phyloP scores from a whole-genome alignment of 169 alveolate genomes.

The Blepharisma undulans region DNA sequence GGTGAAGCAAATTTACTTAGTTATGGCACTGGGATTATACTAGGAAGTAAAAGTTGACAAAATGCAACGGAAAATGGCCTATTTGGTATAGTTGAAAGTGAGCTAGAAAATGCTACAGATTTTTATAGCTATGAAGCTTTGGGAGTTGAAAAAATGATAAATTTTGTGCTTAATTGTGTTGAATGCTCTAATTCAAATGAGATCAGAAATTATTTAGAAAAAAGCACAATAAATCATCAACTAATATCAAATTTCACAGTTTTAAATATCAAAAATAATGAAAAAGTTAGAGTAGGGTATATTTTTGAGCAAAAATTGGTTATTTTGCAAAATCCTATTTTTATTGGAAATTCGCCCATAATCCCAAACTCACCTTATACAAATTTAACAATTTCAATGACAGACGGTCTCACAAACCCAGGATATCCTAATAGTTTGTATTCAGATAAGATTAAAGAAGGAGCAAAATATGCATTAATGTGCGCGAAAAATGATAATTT shows the following conservation, averaged over 20 bases:
- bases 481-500: not conserved
- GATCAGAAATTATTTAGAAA: not conserved
- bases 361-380: not conserved
- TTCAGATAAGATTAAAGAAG: not conserved
- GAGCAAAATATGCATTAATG: constrained; percentile 2
- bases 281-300: not conserved
- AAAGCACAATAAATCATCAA: not conserved
- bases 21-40: not conserved
- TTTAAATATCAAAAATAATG: not conserved
- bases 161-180: not conserved
- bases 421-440: not conserved
- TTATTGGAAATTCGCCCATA: not conserved
- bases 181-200: not conserved
- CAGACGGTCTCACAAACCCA: not conserved
- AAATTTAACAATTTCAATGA: not conserved
- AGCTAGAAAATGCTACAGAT: not conserved
- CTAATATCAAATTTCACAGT: not conserved
- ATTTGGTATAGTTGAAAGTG: not conserved
- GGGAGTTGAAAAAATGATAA: not conserved
- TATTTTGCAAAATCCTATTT: not conserved
- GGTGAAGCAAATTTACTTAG: not conserved
- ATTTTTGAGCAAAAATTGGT: not conserved
- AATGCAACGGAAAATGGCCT: not conserved
- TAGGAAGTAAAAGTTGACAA: not conserved
- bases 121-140: not conserved